Percentiles rank a stretch among this genome's conserved stretches.
phyloP scores from a whole-genome alignment of 257 asterid species.

The Paraleonurus japonicus region DNA sequence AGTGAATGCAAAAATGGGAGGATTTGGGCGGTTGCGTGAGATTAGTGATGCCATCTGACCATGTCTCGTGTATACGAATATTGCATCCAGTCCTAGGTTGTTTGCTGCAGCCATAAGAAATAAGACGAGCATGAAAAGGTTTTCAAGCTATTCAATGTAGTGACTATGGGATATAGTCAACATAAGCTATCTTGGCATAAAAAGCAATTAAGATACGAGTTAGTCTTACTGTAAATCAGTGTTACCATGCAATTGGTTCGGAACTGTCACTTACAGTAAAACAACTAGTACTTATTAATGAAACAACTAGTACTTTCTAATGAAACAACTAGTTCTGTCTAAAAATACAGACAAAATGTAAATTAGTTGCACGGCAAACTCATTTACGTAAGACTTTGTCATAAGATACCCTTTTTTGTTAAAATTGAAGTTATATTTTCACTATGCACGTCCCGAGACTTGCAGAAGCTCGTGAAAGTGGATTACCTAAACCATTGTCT shows the following conservation, averaged over 20 bases:
- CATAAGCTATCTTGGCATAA: not conserved
- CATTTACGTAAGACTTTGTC: too few species aligned
- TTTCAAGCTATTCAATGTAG: too few species aligned
- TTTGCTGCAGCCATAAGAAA: conserved; percentile 49
- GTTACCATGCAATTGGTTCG: too few species aligned
- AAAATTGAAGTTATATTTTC: too few species aligned
- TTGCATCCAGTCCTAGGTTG: conserved; percentile 71
- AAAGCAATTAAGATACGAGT: not conserved
- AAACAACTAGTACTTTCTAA: too few species aligned
- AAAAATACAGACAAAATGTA: too few species aligned
- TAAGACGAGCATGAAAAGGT: not conserved
- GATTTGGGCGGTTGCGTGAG: conserved; percentile 72
- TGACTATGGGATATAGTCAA: not conserved
- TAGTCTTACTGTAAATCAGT: too few species aligned
- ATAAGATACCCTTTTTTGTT: too few species aligned
- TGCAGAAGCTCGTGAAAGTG: not conserved
- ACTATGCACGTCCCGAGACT: not conserved
- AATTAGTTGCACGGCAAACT: too few species aligned
- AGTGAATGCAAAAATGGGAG: conserved; percentile 81
- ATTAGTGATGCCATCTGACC: conserved; percentile 84
- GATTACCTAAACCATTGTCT: not conserved
- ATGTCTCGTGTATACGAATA: conserved; percentile 73
- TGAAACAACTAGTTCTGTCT: too few species aligned
- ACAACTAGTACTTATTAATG: too few species aligned
- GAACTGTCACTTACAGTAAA: too few species aligned